Base-by-base conservation (phyloP, 352 stramenopile species). In the Phytophthora macrochlamydospora region DNA sequence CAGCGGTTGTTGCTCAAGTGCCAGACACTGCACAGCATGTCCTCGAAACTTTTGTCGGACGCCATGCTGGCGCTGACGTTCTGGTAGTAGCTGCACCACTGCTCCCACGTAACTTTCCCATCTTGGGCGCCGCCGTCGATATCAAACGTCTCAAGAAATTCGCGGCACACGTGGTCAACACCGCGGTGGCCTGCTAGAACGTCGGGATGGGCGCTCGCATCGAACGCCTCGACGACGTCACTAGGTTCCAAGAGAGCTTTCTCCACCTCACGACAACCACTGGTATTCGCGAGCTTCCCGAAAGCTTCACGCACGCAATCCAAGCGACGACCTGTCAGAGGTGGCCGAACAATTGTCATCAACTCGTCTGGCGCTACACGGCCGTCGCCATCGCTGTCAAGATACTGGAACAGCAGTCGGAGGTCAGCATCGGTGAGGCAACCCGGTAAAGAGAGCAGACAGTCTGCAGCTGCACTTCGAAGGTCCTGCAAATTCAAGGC, bases 31-130 rank as follows among this genome's bases (percentile, higher is more conserved):
- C 89, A 87, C 65, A 98, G 91, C 83, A 98, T 97, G 29, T 94
- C 73, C 67, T 97, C 90, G 59, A 98, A 98, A 54, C 93, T 95
- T 55, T 97, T 87, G 63, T 98, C 89, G 52, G 92, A 81, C 35
- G 96, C 91, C 59, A 98, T 94, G 48, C 75, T 90, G 4, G 89
- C 89, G 49, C 83, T 94, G 4, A 98, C 73, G 71, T 97, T 97
- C 42, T 89, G 74, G 69, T 98, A 98, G 74, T 98, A 98, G 44
- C 92, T 73, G 13, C 68, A 63, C 83, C 83, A 94, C 62, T 91
- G 79, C 3, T 75, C 66, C 71, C 72, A 88, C 50, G 78, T 81
- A 56, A 94, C 79, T 48, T 91, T 89, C 51, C 85, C 87, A 28
- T 94, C 80, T 59, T 89, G 78, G 11, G 54, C 33, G 14, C 82